phyloP scores from a whole-genome alignment of 1,284 basidiomycete genomes.

The Sporisorium reilianum region DNA sequence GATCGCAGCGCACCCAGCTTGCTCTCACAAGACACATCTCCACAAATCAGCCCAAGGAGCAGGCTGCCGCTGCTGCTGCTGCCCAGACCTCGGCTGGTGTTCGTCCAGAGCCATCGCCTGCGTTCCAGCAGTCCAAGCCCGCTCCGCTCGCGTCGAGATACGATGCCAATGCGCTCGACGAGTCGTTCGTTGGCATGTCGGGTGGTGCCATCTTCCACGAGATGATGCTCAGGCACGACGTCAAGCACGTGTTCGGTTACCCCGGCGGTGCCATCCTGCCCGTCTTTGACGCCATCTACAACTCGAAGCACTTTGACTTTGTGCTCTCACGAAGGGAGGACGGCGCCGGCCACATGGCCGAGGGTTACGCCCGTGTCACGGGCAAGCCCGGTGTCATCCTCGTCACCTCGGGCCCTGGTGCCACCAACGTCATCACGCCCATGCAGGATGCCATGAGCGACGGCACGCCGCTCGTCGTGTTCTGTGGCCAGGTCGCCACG shows the following conservation, averaged over 20 bases:
- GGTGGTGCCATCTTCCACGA: slow-evolving; percentile 99
- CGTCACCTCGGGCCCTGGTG: slow-evolving; percentile 96
- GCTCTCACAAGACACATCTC: slow-evolving; percentile 54
- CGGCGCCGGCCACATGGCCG: slow-evolving; percentile 98
- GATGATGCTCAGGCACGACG: slow-evolving; percentile 97
- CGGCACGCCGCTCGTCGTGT: slow-evolving; percentile 93
- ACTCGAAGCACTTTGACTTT: slow-evolving; percentile 94
- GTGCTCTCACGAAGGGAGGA: slow-evolving; percentile 96
- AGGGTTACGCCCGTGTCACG: slow-evolving; percentile 96
- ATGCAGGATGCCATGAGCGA: slow-evolving; percentile 98
- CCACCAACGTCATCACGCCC: slow-evolving; percentile 96
- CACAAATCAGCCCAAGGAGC: slow-evolving; percentile 51
- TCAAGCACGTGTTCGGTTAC: slow-evolving; percentile 98
- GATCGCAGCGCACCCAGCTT: slow-evolving; percentile 39
- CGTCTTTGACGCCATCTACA: slow-evolving; percentile 98
- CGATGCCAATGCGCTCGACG: slow-evolving; percentile 67
- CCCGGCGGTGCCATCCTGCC: slow-evolving; percentile 97
- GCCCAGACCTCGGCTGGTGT: slow-evolving; percentile 38
- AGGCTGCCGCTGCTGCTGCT: slow-evolving; percentile 50
- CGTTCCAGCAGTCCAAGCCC: slow-evolving; percentile 62
- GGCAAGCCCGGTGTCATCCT: slow-evolving; percentile 97
- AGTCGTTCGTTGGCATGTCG: slow-evolving; percentile 86
- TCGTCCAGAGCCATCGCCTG: slow-evolving; percentile 62
- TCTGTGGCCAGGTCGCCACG: slow-evolving; percentile 96
- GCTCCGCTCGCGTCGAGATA: slow-evolving; percentile 37